Conservation (phyloP, 2,329 filamentous ascomycete species). For the Monilinia aucupariae region DNA sequence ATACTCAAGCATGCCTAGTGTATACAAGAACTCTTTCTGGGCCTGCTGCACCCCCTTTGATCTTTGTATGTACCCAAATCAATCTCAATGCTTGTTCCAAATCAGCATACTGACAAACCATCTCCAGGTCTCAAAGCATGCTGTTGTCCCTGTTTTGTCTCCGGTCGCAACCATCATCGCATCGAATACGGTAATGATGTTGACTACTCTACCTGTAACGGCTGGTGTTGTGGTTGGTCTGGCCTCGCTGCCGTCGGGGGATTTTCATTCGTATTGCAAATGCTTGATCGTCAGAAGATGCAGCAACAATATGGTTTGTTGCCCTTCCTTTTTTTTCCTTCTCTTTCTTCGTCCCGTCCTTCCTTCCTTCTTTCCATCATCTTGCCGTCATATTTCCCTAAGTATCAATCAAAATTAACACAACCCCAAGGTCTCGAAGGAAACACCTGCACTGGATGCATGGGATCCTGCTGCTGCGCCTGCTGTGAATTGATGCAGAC, state of each 20-base stretch:
- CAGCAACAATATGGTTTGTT: conserved; percentile 12
- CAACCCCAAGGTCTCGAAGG: conserved; percentile 5
- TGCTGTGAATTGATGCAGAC: conserved; percentile 20
- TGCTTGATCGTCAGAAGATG: conserved; percentile 12
- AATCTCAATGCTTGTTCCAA: not conserved
- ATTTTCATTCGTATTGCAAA: conserved; percentile 13
- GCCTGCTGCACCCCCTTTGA: conserved; percentile 9
- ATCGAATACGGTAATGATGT: conserved; percentile 5
- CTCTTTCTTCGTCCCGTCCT: too few species aligned
- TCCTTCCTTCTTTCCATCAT: not conserved
- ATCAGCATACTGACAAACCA: not conserved
- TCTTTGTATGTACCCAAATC: conserved; percentile 6
- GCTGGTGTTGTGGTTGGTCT: conserved; percentile 8
- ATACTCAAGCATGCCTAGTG: not conserved
- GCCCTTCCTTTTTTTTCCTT: not conserved
- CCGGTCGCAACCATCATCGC: conserved; percentile 16
- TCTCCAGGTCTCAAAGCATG: not conserved
- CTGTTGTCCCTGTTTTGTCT: conserved; percentile 17
- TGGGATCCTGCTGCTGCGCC: conserved; percentile 9
- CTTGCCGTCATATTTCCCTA: not conserved
- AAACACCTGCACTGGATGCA: not conserved
- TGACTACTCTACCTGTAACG: conserved; percentile 7
- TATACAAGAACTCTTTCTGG: conserved; percentile 13
- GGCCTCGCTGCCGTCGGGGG: not conserved
- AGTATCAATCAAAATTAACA: not conserved